Evolutionary conservation across 148 eudicot species (phyloP).

Genomic region (Arbutus unedo): DNA sequence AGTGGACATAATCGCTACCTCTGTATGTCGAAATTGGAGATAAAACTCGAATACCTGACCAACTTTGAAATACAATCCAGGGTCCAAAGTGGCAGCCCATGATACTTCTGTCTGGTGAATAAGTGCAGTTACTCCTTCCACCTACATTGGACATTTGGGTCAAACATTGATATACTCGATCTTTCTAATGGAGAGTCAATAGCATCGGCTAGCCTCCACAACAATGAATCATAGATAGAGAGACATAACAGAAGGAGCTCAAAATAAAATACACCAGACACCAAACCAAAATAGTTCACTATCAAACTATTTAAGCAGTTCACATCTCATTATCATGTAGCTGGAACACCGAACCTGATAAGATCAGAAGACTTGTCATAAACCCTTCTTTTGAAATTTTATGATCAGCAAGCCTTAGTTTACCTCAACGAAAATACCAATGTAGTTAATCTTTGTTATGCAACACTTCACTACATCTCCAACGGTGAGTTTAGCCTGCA

Average conservation of each 20-base stretch:
- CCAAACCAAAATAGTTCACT: neutral
- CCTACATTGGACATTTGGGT: conserved; percentile 42
- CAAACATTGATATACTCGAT: neutral
- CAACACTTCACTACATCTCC: conserved; percentile 88
- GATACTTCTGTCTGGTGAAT: conserved; percentile 94
- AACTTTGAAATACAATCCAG: conserved; percentile 67
- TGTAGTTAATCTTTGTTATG: conserved; percentile 80
- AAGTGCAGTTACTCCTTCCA: conserved; percentile 90
- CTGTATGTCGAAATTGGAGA: neutral
- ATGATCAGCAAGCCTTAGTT: conserved; percentile 4
- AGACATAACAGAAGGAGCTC: neutral
- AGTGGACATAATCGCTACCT: neutral
- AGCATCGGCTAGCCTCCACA: neutral
- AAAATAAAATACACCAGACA: neutral
- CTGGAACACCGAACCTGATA: neutral
- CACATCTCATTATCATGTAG: neutral
- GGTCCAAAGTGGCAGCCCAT: conserved; percentile 84
- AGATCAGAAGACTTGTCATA: neutral
- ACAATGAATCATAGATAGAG: neutral
- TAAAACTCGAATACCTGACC: conserved; percentile 63
- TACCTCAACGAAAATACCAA: conserved; percentile 95
- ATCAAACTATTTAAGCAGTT: neutral
- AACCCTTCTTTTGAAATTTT: neutral
- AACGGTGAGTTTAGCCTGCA: conserved; percentile 71
- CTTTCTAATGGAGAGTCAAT: conserved; percentile 3